Base-by-base conservation (phyloP, 1,284 basidiomycete genomes). In the Kwoniella shivajii region DNA sequence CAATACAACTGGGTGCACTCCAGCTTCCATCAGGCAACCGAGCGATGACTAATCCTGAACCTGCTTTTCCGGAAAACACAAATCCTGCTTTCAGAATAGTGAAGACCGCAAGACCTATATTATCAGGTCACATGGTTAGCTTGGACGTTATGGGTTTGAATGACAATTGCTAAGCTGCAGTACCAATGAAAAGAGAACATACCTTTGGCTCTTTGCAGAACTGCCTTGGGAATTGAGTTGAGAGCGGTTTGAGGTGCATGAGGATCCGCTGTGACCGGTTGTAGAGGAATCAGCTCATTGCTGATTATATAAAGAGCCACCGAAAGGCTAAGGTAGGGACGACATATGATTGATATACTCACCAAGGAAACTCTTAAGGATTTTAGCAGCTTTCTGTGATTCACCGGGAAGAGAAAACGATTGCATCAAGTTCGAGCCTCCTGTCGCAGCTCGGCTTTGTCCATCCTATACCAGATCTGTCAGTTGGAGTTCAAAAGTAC, bases 1-100 rank as follows among this genome's bases (percentile, higher is more conserved):
- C 94, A 74, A 99, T 96, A 79, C 94, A 97, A 41, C 89, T 92
- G 0, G 95, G 95, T 1, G 94, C 94, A 45, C 90, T 93, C 95
- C 95, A 98, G 20, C 90, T 93, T 60, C 95, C 96, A 72, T 98
- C 94, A 4, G 90, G 89, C 34, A 98, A 84, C 16, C 96, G 87
- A 10, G 95, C 91, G 68, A 97, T 89, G 73, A 99, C 93, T 57
- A 99, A 79, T 9, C 95, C 95, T 0, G 90, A 92, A 34, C 95
- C 95, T 1, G 91, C 92, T 78, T 94, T 95, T 50, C 92, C 95
- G 9, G 90, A 93, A 83, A 97, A 96, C 55, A 97, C 86, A 80
- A 97, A 97, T 1, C 94, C 93, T 6, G 91, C 92, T 68, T 83
- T 83, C 75, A 97, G 80, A 26, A 98, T 92, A 66, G 92, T 92